phyloP scores from a whole-genome alignment of 2,329 filamentous ascomycete species.

The Dactylellina sp. region DNA sequence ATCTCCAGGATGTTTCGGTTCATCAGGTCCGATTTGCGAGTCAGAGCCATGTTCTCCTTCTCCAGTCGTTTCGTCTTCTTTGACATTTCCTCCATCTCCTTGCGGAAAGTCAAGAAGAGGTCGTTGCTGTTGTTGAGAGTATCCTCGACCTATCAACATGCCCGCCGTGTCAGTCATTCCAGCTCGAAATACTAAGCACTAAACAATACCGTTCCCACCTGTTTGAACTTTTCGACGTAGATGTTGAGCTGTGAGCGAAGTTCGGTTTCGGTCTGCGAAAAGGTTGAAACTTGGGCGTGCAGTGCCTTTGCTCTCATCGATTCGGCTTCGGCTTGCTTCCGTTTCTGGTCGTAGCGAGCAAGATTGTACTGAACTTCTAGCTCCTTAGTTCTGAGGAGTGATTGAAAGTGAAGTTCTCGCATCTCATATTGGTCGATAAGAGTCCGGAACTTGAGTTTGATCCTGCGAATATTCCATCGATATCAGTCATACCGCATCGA shows the following conservation, averaged over 20 bases:
- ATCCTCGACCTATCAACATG: conserved; percentile 83
- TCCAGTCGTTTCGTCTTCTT: conserved; percentile 98
- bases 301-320: conserved; percentile 82
- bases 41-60: conserved; percentile 92
- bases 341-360: conserved; percentile 87
- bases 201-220: conserved; percentile 72
- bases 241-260: conserved; percentile 95
- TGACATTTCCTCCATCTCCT: conserved; percentile 99
- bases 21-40: conserved; percentile 91
- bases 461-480: conserved; percentile 67
- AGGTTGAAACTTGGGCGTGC: conserved; percentile 90
- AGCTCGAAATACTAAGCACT: conserved; percentile 47
- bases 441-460: conserved; percentile 89
- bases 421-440: conserved; percentile 97
- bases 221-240: conserved; percentile 99
- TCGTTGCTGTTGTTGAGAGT: conserved; percentile 99
- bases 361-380: conserved; percentile 93
- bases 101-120: conserved; percentile 93
- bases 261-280: conserved; percentile 95
- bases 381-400: conserved; percentile 91
- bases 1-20: conserved; percentile 96
- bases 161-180: conserved; percentile 4
- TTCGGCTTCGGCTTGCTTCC: conserved; percentile 87
- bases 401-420: conserved; percentile 92
- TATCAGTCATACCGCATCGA: conserved; percentile 17